A percentile compares a stretch with the other conserved stretches of the same genome.
phyloP scores from a whole-genome alignment of 2,329 filamentous ascomycete genomes.

The Colletotrichum lini region DNA sequence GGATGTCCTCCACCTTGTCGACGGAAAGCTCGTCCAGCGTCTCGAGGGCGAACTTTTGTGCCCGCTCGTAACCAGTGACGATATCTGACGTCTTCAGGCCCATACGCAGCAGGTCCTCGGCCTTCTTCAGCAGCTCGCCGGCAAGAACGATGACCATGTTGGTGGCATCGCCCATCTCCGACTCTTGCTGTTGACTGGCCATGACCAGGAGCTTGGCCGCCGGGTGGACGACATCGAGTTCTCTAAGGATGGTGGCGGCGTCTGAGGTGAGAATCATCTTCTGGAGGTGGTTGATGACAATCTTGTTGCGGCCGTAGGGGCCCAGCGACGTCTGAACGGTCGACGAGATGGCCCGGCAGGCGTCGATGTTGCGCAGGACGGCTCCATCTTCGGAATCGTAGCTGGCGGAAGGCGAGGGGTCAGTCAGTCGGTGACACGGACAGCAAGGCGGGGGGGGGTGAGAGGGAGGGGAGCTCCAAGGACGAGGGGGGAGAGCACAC shows the following conservation, averaged over 20 bases:
- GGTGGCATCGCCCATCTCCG: slow-evolving; percentile 98
- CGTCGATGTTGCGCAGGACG: slow-evolving; percentile 98
- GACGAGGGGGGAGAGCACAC: slow-evolving; percentile 50
- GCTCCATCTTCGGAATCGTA: slow-evolving; percentile 99
- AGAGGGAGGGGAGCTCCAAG: slow-evolving; percentile 36
- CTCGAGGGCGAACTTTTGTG: slow-evolving; percentile 88
- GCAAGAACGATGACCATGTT: slow-evolving; percentile 97
- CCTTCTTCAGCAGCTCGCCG: slow-evolving; percentile 95
- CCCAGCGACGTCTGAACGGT: slow-evolving; percentile 98
- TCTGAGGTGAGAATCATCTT: slow-evolving; percentile 99
- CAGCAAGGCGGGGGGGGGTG: slow-evolving; percentile 36
- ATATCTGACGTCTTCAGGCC: slow-evolving; percentile 99
- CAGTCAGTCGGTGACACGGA: slow-evolving; percentile 52
- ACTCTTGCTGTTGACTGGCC: slow-evolving; percentile 98
- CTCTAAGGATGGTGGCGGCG: slow-evolving; percentile 95
- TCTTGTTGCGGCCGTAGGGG: slow-evolving; percentile 98
- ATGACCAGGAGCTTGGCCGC: slow-evolving; percentile 98
- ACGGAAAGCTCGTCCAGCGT: slow-evolving; percentile 89
- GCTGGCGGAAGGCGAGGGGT: slow-evolving; percentile 64
- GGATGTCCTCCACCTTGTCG: slow-evolving; percentile 90
- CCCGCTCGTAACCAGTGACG: slow-evolving; percentile 94
- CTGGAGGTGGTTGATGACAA: slow-evolving; percentile 99
- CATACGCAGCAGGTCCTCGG: slow-evolving; percentile 96
- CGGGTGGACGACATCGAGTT: slow-evolving; percentile 98
- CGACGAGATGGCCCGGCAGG: slow-evolving; percentile 93